Percentiles rank a stretch among this genome's conserved stretches.
These are phyloP conservation scores for Inga leiocalycina DNA, from an alignment of 306 rosid genomes.

Conservation along the genomic window DNA sequence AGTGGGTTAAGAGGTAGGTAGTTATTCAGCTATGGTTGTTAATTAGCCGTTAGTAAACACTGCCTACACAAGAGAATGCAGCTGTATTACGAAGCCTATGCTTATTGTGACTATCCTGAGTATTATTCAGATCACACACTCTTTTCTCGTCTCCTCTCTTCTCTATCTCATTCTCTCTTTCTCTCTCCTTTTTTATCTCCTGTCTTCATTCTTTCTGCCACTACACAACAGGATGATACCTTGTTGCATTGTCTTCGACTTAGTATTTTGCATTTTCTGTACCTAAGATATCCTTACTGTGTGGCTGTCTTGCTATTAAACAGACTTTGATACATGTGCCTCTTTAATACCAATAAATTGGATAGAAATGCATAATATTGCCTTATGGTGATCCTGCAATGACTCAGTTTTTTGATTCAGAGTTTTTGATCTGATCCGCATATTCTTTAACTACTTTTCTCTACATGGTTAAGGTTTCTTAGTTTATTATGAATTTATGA, in stretches of 20 bases:
- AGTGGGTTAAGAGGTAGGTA: too few species aligned
- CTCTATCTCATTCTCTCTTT: constrained; percentile 19
- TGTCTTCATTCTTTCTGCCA: background rate
- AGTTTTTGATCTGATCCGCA: background rate
- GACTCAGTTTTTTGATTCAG: background rate
- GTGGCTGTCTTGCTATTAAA: background rate
- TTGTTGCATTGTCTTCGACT: too few species aligned
- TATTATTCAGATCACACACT: too few species aligned
- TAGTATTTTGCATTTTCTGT: too few species aligned
- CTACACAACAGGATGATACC: too few species aligned
- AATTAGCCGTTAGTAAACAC: too few species aligned
- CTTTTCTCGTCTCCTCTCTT: too few species aligned
- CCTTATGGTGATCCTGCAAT: background rate
- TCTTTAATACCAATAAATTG: background rate
- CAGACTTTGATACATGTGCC: background rate
- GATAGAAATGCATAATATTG: background rate
- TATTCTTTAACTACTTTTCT: background rate
- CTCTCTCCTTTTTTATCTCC: background rate
- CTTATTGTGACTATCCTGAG: too few species aligned
- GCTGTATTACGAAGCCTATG: too few species aligned
- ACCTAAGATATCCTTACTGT: background rate
- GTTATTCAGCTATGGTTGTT: too few species aligned
- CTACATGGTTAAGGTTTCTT: background rate
- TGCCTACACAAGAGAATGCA: too few species aligned
- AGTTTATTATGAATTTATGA: background rate